Evolutionary conservation across 495 filamentous ascomycete genomes (phyloP), one percentile per base, ranked within the genome.

Genomic region (Tuber melanosporum): DNA sequence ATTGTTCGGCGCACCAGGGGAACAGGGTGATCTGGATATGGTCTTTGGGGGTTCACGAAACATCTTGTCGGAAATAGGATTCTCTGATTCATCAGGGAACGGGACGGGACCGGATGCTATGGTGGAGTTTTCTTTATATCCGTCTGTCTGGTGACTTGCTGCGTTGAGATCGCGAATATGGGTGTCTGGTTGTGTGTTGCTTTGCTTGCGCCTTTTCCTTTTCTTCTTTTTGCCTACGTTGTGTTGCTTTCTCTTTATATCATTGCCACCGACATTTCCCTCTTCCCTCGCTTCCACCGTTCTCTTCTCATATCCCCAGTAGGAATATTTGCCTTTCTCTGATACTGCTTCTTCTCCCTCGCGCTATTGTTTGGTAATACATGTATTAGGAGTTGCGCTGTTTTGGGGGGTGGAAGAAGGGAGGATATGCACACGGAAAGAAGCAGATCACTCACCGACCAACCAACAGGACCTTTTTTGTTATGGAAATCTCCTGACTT

Each of bases 291-390:
- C 10, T 12, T 62, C n/a, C 52, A 62, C n/a, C 52, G 14, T n/a
- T 32, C 9, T 26, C 49, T 66, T 36, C 14, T 36, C 26, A 36
- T 32, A 32, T 66, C 26, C 1, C 26, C 26, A 36, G 5, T 4
- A 32, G 26, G 57, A 66, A 66, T 26, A 66, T 14, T 66, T 66
- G 26, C 14, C 14, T 66, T 66, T 66, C 57, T 66, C 57, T 14
- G 57, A 66, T 36, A 15, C 57, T 36, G 14, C 26, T 19, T 14
- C 52, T 62, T 36, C 52, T n/a, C n/a, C 57, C 32, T 62, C 52
- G 52, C 57, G 57, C 57, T 32, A 36, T 66, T 62, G n/a, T 62
- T 66, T 36, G 57, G 57, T 66, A 66, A 66, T 66, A 66, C 26
- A 66, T 14, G 26, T 14, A 36, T 66, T 6, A 26, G 26, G 57